phyloP scores from a whole-genome alignment of 2,329 filamentous ascomycete genomes.

The Talaromyces sp. region DNA sequence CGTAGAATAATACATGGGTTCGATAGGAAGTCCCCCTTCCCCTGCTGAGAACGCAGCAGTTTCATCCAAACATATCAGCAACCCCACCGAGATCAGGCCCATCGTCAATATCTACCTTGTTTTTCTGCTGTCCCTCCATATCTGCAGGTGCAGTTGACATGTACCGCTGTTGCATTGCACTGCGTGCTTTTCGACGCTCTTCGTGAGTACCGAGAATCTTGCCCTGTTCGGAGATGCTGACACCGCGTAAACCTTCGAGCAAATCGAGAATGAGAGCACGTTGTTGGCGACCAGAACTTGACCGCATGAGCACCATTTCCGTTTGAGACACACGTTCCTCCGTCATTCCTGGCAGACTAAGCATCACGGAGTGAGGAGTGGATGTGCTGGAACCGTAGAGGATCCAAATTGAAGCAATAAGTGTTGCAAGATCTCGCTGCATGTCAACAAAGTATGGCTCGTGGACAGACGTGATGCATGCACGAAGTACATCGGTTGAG shows the following conservation, averaged over 20 bases:
- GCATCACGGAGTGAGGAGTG: slow-evolving; percentile 71
- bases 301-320: slow-evolving; percentile 52
- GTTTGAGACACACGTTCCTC: slow-evolving; percentile 62
- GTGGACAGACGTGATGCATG: slow-evolving; percentile 83
- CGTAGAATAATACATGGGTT: background rate
- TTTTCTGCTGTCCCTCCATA: slow-evolving; percentile 36
- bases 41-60: background rate
- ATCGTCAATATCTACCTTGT: slow-evolving; percentile 40
- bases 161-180: slow-evolving; percentile 38
- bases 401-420: slow-evolving; percentile 81
- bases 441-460: slow-evolving; percentile 96
- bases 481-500: slow-evolving; percentile 79
- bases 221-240: slow-evolving; percentile 90
- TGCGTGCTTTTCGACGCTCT: slow-evolving; percentile 39
- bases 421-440: slow-evolving; percentile 81
- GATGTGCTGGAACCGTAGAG: slow-evolving; percentile 66
- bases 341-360: slow-evolving; percentile 73
- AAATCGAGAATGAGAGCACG: slow-evolving; percentile 77
- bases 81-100: slow-evolving; percentile 49
- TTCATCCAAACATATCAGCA: slow-evolving; percentile 50
- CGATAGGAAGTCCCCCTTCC: background rate
- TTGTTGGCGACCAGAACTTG: slow-evolving; percentile 66
- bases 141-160: slow-evolving; percentile 34
- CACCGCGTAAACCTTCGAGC: slow-evolving; percentile 78
- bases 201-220: slow-evolving; percentile 57